Evolutionary conservation across 2,329 filamentous ascomycete species (phyloP), one percentile per base, ranked within the genome.

Genomic region (Ophiostoma sp.): DNA sequence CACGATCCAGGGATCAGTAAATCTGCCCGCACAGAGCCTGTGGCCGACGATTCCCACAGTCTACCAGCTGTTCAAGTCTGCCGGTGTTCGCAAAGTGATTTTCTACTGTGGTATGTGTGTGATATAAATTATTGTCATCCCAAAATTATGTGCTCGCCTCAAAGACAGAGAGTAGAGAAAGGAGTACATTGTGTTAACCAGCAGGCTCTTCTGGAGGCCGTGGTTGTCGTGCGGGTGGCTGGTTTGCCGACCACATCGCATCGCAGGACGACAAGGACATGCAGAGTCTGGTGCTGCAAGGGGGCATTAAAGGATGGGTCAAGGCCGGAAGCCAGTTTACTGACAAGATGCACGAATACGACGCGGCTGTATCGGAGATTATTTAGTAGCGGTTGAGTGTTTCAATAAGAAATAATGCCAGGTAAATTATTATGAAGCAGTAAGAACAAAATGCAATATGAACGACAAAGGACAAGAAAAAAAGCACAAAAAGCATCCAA

Each of bases 261-360:
- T 80, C 84, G 0, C 78, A 83, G 48, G 77, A 78, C 0, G 83
- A 87, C 73, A 76, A 66, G 0, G 76, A 79, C 0, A 84, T 88
- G 78, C 74, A 85, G 75, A 89, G 87, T 74, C 71, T 87, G 42
- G 82, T 87, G 1, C 80, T 89, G 3, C 76, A 79, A 11, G 87
- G 84, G 0, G 88, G 87, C 0, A 86, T 89, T 76, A 87, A 86
- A 68, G 87, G 86, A 3, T 90, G 87, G 87, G 85, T 79, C 5
- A 80, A 75, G 0, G 84, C 82, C 0, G 86, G 87, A 0, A 76
- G 75, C 0, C 84, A 88, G 64, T 89, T 84, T 78, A 80, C 83
- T 0, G 77, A 82, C 28, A 80, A 79, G 76, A 85, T 89, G 82
- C 83, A 86, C 45, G 86, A 80, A 57, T 88, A 85, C 74, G 82